Conservation (phyloP, 2,329 filamentous ascomycete genomes). For the Stagonosporopsis vannaccii region DNA sequence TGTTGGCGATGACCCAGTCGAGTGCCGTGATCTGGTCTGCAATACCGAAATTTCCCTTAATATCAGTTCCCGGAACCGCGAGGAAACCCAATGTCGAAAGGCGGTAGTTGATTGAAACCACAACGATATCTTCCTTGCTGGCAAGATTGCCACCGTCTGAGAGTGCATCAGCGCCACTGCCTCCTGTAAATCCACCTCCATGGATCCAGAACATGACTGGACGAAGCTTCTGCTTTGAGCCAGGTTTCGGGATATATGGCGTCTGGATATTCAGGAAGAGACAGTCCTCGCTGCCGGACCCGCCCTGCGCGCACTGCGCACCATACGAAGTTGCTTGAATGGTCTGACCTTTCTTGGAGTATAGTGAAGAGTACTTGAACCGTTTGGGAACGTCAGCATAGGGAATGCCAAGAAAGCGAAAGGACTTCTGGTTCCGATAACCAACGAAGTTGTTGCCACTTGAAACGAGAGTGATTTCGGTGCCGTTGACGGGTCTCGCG, state of each 20-base stretch:
- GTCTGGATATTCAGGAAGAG: constrained; percentile 38
- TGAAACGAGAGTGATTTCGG: constrained; percentile 50
- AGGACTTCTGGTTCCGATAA: constrained; percentile 61
- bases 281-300: constrained; percentile 46
- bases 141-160: constrained; percentile 64
- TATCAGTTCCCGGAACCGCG: constrained; percentile 17
- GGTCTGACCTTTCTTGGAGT: constrained; percentile 54
- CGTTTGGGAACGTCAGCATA: constrained; percentile 55
- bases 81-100: constrained; percentile 26
- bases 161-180: constrained; percentile 57
- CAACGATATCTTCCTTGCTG: constrained; percentile 64
- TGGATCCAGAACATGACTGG: constrained; percentile 62
- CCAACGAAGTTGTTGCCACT: constrained; percentile 58
- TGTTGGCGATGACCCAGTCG: constrained; percentile 56
- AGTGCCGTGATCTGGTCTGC: constrained; percentile 40
- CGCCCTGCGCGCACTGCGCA: constrained; percentile 53
- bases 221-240: constrained; percentile 48
- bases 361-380: constrained; percentile 57
- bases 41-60: constrained; percentile 44
- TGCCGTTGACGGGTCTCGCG: constrained; percentile 33
- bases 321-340: constrained; percentile 58
- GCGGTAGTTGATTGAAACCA: constrained; percentile 50
- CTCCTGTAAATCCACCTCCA: constrained; percentile 65
- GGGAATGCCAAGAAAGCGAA: constrained; percentile 55
- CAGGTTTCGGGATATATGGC: constrained; percentile 46